Conservation (phyloP, 257 asterid genomes). For the Asclepias syriaca region DNA sequence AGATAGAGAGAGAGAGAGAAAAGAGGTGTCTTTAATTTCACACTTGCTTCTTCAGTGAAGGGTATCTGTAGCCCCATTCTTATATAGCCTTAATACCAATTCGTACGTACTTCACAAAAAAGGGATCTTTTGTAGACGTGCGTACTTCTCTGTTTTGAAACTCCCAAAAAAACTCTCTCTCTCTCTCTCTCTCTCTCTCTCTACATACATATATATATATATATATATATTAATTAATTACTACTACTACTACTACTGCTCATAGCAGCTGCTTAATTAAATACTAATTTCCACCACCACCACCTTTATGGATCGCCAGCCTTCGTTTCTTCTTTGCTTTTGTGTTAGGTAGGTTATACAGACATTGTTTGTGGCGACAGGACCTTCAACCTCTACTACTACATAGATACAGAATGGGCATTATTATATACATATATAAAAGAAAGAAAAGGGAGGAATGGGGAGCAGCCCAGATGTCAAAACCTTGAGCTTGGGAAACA, state of each 20-base stretch:
- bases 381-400: too few species aligned
- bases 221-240: background rate
- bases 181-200: too few species aligned
- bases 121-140: conserved; percentile 3
- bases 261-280: background rate
- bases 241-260: background rate
- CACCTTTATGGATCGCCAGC: background rate
- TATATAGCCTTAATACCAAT: background rate
- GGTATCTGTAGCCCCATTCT: background rate
- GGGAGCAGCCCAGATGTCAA: conserved; percentile 11
- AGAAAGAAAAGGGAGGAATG: background rate
- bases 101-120: conserved; percentile 11
- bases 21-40: too few species aligned
- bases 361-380: too few species aligned
- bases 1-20: too few species aligned
- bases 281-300: background rate
- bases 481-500: background rate
- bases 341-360: background rate
- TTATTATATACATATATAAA: too few species aligned
- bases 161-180: background rate
- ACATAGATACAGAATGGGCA: too few species aligned
- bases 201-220: too few species aligned
- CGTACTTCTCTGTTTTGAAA: conserved; percentile 8
- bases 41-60: too few species aligned
- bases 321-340: background rate